Evolutionary conservation across 116 monocot species (phyloP).

Genomic region (Thalassia testudinum): DNA sequence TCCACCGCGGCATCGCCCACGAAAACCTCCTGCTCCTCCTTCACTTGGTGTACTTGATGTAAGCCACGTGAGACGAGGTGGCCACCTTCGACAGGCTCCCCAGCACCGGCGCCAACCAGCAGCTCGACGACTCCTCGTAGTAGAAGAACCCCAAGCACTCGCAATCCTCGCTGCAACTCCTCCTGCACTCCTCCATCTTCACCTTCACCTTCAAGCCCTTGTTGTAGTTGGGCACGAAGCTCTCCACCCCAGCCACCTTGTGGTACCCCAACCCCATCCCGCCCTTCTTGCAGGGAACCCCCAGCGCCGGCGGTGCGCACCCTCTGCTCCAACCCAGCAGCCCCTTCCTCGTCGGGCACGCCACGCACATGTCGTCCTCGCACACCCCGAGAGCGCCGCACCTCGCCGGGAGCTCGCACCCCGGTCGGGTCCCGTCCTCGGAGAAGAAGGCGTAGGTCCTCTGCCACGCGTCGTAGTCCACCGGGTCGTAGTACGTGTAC

Average conservation of each 20-base stretch:
- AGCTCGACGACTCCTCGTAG: neutral
- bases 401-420: slow-evolving; percentile 17
- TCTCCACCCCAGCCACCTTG: slow-evolving; percentile 41
- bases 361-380: slow-evolving; percentile 38
- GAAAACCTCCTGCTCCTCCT: no score
- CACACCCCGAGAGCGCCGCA: slow-evolving; percentile 32
- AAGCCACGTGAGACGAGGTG: slow-evolving; percentile 3
- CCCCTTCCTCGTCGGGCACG: slow-evolving; percentile 25
- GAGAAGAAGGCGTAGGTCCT: slow-evolving; percentile 37
- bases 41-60: neutral
- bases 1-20: no score
- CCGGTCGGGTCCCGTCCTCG: neutral
- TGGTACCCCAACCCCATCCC: slow-evolving; percentile 12
- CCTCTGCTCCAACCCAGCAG: slow-evolving; percentile 22
- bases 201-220: slow-evolving; percentile 6
- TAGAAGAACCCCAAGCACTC: slow-evolving; percentile 3
- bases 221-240: slow-evolving; percentile 19
- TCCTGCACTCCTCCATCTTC: slow-evolving; percentile 18
- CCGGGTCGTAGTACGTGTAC: slow-evolving; percentile 47
- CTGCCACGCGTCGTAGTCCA: slow-evolving; percentile 41
- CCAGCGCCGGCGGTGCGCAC: slow-evolving; percentile 10
- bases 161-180: slow-evolving; percentile 4
- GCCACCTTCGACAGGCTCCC: neutral
- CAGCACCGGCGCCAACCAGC: neutral
- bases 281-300: slow-evolving; percentile 4